Base-by-base conservation (phyloP, 306 rosid genomes). In the Rosa multiflora region DNA sequence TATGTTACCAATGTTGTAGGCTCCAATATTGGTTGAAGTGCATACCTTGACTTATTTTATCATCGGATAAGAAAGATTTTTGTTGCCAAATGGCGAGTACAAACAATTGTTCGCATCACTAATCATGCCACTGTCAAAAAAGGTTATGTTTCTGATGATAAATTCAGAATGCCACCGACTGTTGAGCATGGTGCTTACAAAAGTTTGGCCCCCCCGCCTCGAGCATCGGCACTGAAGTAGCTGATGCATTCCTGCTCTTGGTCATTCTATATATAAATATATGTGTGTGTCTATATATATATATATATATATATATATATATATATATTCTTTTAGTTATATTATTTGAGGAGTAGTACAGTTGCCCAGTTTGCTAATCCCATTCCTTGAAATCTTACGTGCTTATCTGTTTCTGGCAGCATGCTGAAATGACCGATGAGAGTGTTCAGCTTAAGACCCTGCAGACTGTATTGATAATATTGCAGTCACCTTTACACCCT, bases 401-500 rank as follows among this genome's bases (percentile, higher is more conserved):
- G 29, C 69, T 83, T 78, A 63, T 76, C 62, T 84, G 55, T 73
- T 76, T 52, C 75, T 26, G 82, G 83, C 91, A 94, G 99, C 99
- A 94, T 83, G 97, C 99, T 80, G 99, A 94, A 84, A 90, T 94
- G 93, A 82, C 68, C 32, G 99, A 94, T 21, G 99, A 92, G 83
- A 90, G 88, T 76, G 90, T 94, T 86, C 99, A 94, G 80, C 94
- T 94, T 13, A 94, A 92, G 93, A 92, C 99, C 80, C 99, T 94
- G 64, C 99, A 94, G 86, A 94, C 99, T 40, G 85, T 92, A 83
- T 85, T 95, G 78, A 91, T 93, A 77, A 89, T 94, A 81, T 85
- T 92, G 79, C 99, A 94, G 84, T 94, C 99, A 64, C 99, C 92
- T 52, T 88, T 94, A 82, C 97, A 88, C 78, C 99, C 99, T 68